These are phyloP conservation scores for Lodderomyces elongisporus DNA, from an alignment of 1,139 yeast species.

Conservation along the genomic window DNA sequence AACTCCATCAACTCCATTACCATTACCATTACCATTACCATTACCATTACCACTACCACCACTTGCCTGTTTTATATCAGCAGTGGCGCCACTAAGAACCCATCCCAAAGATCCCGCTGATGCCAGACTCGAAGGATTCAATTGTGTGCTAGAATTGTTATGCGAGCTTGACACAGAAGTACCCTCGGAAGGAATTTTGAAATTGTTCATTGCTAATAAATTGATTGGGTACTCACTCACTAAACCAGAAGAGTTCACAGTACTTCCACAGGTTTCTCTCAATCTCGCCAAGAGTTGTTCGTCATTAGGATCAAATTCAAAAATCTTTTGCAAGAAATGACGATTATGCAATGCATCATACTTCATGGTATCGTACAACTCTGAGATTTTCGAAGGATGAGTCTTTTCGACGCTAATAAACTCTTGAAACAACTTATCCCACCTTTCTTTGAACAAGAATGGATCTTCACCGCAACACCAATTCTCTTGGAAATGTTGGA, in stretches of 20 bases:
- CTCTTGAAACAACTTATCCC: conserved; percentile 95
- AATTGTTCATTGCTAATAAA: conserved; percentile 70
- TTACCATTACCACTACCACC: conserved; percentile 2
- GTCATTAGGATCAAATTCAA: conserved; percentile 62
- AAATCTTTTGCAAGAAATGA: conserved; percentile 77
- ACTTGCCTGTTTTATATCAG: neutral
- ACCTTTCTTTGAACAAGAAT: conserved; percentile 80
- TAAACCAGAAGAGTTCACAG: conserved; percentile 55
- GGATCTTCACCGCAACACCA: conserved; percentile 99
- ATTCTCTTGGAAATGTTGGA: conserved; percentile 60
- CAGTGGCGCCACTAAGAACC: conserved; percentile 55
- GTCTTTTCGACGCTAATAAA: conserved; percentile 92
- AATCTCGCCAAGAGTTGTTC: conserved; percentile 36
- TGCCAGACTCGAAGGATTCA: conserved; percentile 22
- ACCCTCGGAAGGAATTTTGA: conserved; percentile 44
- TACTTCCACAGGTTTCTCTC: conserved; percentile 42
- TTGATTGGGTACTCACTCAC: conserved; percentile 80
- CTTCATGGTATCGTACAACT: conserved; percentile 96
- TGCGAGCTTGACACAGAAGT: conserved; percentile 11
- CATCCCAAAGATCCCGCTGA: conserved; percentile 72
- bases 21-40: neutral
- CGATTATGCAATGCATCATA: conserved; percentile 96
- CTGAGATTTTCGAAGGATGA: conserved; percentile 95
- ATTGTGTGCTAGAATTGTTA: conserved; percentile 27
- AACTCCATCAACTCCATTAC: neutral